A percentile compares a stretch with the other conserved stretches of the same genome.
phyloP scores from a whole-genome alignment of 2,329 filamentous ascomycete species.

The Calycina herbarum region DNA sequence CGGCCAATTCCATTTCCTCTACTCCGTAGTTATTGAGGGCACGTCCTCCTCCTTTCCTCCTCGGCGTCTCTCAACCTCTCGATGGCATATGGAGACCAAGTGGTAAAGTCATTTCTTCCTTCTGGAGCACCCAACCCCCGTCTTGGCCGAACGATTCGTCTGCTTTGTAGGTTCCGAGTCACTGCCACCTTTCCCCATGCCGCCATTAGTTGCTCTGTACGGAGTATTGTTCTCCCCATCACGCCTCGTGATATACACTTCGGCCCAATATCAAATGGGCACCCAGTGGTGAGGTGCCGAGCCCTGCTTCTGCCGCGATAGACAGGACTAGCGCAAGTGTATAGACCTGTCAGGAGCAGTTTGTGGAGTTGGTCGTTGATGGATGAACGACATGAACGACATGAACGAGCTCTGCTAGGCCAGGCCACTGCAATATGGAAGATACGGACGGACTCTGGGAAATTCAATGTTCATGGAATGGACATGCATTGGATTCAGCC shows the following conservation, averaged over 20 bases:
- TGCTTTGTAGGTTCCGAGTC: conserved; percentile 8
- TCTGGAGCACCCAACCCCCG: not conserved
- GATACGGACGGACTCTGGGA: not conserved
- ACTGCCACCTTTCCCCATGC: conserved; percentile 21
- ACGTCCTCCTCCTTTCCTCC: not conserved
- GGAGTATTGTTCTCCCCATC: not conserved
- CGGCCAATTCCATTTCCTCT: not conserved
- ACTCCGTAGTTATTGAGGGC: not conserved
- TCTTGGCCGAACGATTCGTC: conserved; percentile 19
- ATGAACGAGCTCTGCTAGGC: not conserved
- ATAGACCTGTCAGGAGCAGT: not conserved
- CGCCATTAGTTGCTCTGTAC: conserved; percentile 12
- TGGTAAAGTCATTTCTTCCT: conserved; percentile 3
- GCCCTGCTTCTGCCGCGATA: not conserved
- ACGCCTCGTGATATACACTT: conserved; percentile 7
- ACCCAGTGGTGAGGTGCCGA: conserved; percentile 1
- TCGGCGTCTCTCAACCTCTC: not conserved
- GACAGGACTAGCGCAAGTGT: not conserved
- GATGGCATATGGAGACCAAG: not conserved
- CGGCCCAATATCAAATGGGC: conserved; percentile 16
- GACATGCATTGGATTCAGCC: conserved; percentile 26
- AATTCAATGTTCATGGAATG: too few species aligned
- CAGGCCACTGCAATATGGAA: not conserved
- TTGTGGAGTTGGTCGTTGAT: not conserved
- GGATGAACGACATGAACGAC: not conserved